Conservation (phyloP, 345 rosid genomes). For the Cardiospermum halicacabum region DNA sequence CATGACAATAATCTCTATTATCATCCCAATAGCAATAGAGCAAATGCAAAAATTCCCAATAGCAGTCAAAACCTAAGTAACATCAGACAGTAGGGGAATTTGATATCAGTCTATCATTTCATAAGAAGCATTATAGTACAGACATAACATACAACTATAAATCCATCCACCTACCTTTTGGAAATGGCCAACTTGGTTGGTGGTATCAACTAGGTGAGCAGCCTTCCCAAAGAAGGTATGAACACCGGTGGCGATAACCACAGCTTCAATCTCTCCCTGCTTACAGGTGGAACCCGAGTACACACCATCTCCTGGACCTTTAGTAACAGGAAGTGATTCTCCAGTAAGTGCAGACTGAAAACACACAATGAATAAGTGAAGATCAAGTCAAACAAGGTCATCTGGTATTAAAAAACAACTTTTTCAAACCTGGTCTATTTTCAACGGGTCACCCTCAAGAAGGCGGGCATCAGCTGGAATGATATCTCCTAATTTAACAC, state of each 20-base stretch:
- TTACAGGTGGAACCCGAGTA: conserved; percentile 98
- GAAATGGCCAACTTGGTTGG: conserved; percentile 99
- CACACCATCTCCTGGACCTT: conserved; percentile 94
- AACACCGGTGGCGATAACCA: conserved; percentile 95
- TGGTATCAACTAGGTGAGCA: conserved; percentile 93
- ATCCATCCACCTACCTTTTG: conserved; percentile 57
- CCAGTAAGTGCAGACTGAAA: conserved; percentile 96
- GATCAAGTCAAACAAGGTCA: not conserved
- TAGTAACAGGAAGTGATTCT: conserved; percentile 96
- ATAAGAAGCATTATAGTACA: not conserved
- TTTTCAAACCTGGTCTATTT: conserved; percentile 76
- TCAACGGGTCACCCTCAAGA: conserved; percentile 92
- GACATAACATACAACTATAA: not conserved
- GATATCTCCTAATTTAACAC: conserved; percentile 92
- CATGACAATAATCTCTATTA: conserved; percentile 90
- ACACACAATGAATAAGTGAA: conserved; percentile 2
- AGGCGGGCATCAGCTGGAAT: conserved; percentile 97
- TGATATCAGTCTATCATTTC: conserved; percentile 7
- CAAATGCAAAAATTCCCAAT: conserved; percentile 99
- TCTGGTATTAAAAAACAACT: not conserved
- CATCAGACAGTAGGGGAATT: conserved; percentile 10
- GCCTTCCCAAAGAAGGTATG: conserved; percentile 99
- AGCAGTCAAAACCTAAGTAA: conserved; percentile 84
- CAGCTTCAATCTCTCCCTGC: conserved; percentile 96
- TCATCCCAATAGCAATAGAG: conserved; percentile 92